Evolutionary conservation across 2,329 filamentous ascomycete species (phyloP), one percentile per base, ranked within the genome.

Genomic region (Colletotrichum sp.): DNA sequence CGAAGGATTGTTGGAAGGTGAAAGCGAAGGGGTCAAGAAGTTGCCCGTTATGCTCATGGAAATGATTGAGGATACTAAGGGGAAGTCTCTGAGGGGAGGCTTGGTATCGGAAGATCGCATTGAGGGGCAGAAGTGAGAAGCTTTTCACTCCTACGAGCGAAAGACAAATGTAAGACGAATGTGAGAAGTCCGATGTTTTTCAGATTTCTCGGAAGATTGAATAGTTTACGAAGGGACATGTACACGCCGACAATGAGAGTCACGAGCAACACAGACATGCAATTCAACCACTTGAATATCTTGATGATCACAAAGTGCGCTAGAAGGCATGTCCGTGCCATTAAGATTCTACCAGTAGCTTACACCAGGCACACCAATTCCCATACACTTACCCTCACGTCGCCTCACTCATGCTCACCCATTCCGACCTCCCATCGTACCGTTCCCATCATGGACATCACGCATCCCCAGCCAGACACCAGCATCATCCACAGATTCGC

Each of bases 221-320:
- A 21, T 6, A 49, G 9, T 4, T 49, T 12, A 21, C 10, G 18
- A 21, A 13, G 44, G n/a, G 10, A 16, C 4, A 21, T 21, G 18
- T 3, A 21, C 6, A 49, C 44, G 6, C 18, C 44, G 18, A 49
- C 13, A 8, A 13, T 49, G n/a, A 21, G n/a, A 21, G n/a, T 8
- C 10, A 8, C 2, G 18, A 21, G n/a, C 10, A 2, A 4, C 44
- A 21, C n/a, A 3, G 8, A 18, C 0, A 52, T 5, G 0, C 0
- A 6, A 6, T 4, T 49, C 5, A 49, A n/a, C 18, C 18, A 49
- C 39, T 12, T n/a, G 9, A 10, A n/a, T n/a, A n/a, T 49, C 44
- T 52, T 21, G 10, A 21, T 2, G 15, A 36, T 36, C 15, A 36
- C 34, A 8, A 36, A 16, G 0, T 16, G 15, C 34, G 7, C 34